These are phyloP conservation scores for Neospermospora avenae DNA, from an alignment of 2,329 filamentous ascomycete species.

Conservation along the genomic window DNA sequence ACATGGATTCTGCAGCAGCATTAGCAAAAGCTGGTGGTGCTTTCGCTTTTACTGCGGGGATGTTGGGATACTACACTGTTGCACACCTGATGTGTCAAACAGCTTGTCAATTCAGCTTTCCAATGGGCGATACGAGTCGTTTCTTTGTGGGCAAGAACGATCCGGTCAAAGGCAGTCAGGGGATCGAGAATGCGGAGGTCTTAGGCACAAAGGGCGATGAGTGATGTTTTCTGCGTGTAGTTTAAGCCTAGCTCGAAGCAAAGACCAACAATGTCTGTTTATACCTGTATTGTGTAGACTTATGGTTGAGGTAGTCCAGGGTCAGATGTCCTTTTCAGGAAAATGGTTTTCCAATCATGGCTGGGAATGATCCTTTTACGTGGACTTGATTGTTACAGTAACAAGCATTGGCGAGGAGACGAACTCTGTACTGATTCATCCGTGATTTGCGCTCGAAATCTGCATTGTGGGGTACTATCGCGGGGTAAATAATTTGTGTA, in stretches of 20 bases:
- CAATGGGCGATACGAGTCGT: conserved; percentile 42
- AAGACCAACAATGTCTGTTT: too few relatives aligned
- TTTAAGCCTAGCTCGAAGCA: too few relatives aligned
- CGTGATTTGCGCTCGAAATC: background rate
- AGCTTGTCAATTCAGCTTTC: conserved; percentile 38
- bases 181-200: background rate
- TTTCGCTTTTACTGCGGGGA: conserved; percentile 45
- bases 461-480: background rate
- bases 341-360: too few relatives aligned
- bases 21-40: conserved; percentile 44
- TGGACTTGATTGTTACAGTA: background rate
- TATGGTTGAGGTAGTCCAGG: too few relatives aligned
- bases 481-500: background rate
- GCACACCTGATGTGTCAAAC: conserved; percentile 41
- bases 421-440: background rate
- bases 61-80: conserved; percentile 46
- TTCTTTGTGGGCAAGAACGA: conserved; percentile 38
- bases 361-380: too few relatives aligned
- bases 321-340: too few relatives aligned
- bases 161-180: background rate
- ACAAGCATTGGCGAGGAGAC: background rate
- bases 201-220: background rate
- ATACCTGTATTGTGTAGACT: too few relatives aligned
- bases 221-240: background rate
- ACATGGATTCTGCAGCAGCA: conserved; percentile 33